These are phyloP conservation scores for Penicillium sp. DNA, from an alignment of 2,329 filamentous ascomycete genomes.

Conservation along the genomic window DNA sequence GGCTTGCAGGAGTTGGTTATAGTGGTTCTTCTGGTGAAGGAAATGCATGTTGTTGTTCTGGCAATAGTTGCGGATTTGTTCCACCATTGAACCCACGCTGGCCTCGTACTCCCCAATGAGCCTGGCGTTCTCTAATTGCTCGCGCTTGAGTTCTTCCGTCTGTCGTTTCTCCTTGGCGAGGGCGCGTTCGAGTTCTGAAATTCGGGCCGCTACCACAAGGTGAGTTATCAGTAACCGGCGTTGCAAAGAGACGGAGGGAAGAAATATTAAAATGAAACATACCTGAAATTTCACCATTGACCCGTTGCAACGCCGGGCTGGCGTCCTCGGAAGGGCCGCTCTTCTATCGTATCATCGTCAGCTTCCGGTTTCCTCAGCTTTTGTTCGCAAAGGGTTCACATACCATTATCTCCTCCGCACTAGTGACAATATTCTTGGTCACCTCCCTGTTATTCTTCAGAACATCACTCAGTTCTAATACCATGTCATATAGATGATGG, in stretches of 20 bases:
- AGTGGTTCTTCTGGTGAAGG: constrained; percentile 52
- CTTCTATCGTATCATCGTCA: constrained; percentile 36
- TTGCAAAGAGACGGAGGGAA: neutral
- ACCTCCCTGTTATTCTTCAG: constrained; percentile 55
- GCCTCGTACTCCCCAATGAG: constrained; percentile 55
- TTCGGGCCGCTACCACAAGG: constrained; percentile 45
- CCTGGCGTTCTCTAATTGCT: constrained; percentile 53
- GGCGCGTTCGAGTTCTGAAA: constrained; percentile 53
- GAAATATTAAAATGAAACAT: constrained; percentile 12
- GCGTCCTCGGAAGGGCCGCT: constrained; percentile 48
- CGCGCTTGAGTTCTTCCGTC: constrained; percentile 48
- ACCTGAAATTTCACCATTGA: constrained; percentile 50
- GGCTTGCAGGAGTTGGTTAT: constrained; percentile 55
- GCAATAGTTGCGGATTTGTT: constrained; percentile 56
- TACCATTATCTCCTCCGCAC: constrained; percentile 55
- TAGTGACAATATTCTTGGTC: constrained; percentile 53
- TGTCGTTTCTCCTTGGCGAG: constrained; percentile 50
- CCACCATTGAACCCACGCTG: constrained; percentile 52
- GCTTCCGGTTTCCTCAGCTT: constrained; percentile 1
- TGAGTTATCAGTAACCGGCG: neutral
- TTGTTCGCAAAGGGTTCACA: constrained; percentile 14
- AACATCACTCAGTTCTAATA: constrained; percentile 54
- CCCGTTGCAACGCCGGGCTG: constrained; percentile 46
- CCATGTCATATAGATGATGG: constrained; percentile 55
- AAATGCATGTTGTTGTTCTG: constrained; percentile 55